phyloP scores from a whole-genome alignment of 352 stramenopile genomes.

The Phytopythium boreale region DNA sequence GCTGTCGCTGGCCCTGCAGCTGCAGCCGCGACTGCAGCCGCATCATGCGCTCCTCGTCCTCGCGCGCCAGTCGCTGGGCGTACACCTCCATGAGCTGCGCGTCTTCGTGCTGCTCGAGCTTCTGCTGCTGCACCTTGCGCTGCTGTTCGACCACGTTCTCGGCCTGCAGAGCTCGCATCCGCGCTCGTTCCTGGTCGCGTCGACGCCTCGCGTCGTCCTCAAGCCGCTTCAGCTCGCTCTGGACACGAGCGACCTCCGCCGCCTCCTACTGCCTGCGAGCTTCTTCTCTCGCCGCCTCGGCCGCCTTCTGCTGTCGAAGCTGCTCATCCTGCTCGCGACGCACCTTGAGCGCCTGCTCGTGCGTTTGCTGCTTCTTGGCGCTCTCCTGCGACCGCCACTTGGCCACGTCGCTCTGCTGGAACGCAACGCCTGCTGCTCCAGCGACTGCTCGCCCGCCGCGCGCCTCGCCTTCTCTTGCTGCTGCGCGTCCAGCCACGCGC shows the following conservation, averaged over 20 bases:
- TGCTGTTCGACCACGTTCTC: slow-evolving; percentile 47
- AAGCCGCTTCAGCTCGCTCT: slow-evolving; percentile 41
- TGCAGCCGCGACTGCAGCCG: slow-evolving; percentile 41
- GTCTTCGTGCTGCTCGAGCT: slow-evolving; percentile 51
- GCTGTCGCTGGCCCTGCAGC: slow-evolving; percentile 36
- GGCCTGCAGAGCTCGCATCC: slow-evolving; percentile 42
- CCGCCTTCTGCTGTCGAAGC: slow-evolving; percentile 46
- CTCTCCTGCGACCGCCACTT: slow-evolving; percentile 52
- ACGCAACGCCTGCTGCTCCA: slow-evolving; percentile 32
- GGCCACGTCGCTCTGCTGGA: slow-evolving; percentile 41
- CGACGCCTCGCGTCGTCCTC: slow-evolving; percentile 38
- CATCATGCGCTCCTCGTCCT: slow-evolving; percentile 53
- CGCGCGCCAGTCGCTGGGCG: slow-evolving; percentile 44
- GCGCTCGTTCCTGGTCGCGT: slow-evolving; percentile 41
- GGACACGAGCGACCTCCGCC: slow-evolving; percentile 48
- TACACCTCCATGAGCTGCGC: slow-evolving; percentile 74
- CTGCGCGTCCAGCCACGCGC: slow-evolving; percentile 60
- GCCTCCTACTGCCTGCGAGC: slow-evolving; percentile 43
- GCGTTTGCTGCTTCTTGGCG: slow-evolving; percentile 44
- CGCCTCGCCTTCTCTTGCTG: slow-evolving; percentile 39
- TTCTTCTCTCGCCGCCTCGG: slow-evolving; percentile 26
- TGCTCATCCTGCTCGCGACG: slow-evolving; percentile 61
- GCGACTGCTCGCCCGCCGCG: slow-evolving; percentile 27
- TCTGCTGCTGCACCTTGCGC: slow-evolving; percentile 32
- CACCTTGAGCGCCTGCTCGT: slow-evolving; percentile 47